Evolutionary conservation across 108 stramenopile species (phyloP).

Genomic region (Skeletonema grethae): DNA sequence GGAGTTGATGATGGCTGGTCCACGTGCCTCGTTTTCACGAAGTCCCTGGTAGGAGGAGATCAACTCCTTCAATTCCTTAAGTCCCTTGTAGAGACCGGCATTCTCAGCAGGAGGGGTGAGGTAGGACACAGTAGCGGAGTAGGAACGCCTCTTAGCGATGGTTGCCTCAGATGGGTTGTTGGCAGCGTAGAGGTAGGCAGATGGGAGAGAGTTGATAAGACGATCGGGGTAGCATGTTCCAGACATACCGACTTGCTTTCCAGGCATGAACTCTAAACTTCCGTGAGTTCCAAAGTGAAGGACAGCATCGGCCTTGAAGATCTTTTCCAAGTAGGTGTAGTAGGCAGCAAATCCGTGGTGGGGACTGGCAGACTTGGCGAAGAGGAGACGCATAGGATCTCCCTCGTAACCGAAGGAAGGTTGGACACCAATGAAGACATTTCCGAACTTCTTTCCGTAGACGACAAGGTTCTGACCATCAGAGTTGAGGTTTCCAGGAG

Average conservation of each 20-base stretch:
- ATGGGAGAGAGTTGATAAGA: slow-evolving; percentile 94
- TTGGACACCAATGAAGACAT: slow-evolving; percentile 96
- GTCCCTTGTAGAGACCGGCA: slow-evolving; percentile 96
- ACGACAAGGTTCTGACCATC: slow-evolving; percentile 95
- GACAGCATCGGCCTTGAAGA: slow-evolving; percentile 95
- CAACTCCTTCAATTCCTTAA: slow-evolving; percentile 95
- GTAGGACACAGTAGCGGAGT: slow-evolving; percentile 96
- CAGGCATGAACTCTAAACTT: slow-evolving; percentile 96
- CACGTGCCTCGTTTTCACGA: slow-evolving; percentile 92
- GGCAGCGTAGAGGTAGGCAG: slow-evolving; percentile 95
- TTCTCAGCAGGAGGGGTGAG: slow-evolving; percentile 97
- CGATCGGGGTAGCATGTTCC: slow-evolving; percentile 98
- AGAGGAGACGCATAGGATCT: slow-evolving; percentile 92
- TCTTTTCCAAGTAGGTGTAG: slow-evolving; percentile 97
- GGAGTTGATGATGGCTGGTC: slow-evolving; percentile 95
- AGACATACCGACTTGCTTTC: slow-evolving; percentile 98
- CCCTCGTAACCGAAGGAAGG: slow-evolving; percentile 97
- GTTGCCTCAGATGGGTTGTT: slow-evolving; percentile 99
- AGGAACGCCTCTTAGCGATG: slow-evolving; percentile 96
- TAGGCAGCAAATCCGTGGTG: slow-evolving; percentile 98
- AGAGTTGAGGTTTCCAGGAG: slow-evolving; percentile 96
- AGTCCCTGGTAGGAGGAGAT: slow-evolving; percentile 95
- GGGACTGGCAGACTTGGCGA: slow-evolving; percentile 96
- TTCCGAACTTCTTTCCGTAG: slow-evolving; percentile 95
- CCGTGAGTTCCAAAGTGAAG: slow-evolving; percentile 98